phyloP scores from a whole-genome alignment of 208 protist genomes.

The Wallacemonas sp. region DNA sequence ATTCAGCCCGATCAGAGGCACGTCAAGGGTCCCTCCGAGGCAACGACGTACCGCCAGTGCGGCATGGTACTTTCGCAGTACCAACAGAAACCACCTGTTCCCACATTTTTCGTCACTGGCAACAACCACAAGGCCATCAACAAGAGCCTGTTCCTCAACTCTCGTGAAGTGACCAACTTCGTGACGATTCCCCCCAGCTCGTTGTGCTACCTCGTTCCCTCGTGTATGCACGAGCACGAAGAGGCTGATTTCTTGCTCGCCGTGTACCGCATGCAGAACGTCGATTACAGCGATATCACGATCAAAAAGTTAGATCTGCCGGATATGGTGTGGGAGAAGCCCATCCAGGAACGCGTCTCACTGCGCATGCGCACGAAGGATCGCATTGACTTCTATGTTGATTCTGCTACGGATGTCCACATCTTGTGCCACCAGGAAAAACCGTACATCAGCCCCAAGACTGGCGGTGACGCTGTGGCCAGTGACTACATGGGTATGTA shows the following conservation, averaged over 20 bases:
- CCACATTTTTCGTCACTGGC: conserved; percentile 69
- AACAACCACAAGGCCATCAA: conserved; percentile 76
- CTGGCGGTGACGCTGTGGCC: conserved; percentile 46
- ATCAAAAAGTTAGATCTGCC: conserved; percentile 39
- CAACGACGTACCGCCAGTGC: conserved; percentile 61
- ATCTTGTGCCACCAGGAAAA: conserved; percentile 53
- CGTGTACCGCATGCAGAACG: conserved; percentile 32
- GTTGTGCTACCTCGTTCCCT: conserved; percentile 51
- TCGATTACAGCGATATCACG: conserved; percentile 36
- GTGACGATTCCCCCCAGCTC: conserved; percentile 45
- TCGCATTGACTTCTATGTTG: conserved; percentile 58
- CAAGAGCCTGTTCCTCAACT: conserved; percentile 75
- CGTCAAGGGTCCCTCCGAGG: conserved; percentile 32
- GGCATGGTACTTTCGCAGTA: conserved; percentile 62
- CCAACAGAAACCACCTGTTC: conserved; percentile 32
- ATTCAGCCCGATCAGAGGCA: conserved; percentile 71
- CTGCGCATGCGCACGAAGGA: conserved; percentile 47
- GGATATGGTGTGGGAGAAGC: conserved; percentile 38
- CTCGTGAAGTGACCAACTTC: conserved; percentile 39
- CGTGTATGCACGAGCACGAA: conserved; percentile 33
- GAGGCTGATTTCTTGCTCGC: conserved; percentile 42
- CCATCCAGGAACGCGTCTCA: conserved; percentile 32
- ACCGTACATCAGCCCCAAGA: conserved; percentile 36
- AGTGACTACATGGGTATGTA: conserved; percentile 59
- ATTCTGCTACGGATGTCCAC: conserved; percentile 46